phyloP scores from a whole-genome alignment of 176 grass and related monocot species.

The Metroxylon sagu region DNA sequence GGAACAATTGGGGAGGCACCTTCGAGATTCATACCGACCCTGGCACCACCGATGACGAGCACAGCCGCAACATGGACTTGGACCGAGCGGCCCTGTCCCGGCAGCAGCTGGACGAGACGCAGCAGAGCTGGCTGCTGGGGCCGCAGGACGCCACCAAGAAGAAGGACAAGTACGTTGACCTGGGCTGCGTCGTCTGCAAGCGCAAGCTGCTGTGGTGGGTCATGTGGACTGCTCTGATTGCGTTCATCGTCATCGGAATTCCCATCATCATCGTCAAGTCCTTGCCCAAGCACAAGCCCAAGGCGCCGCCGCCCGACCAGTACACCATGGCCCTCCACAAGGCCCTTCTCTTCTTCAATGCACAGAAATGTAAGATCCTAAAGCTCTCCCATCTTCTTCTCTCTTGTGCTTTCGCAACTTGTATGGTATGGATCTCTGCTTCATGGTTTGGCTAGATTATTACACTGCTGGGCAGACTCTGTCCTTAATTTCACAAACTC shows the following conservation, averaged over 20 bases:
- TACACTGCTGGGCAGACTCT: too few species aligned
- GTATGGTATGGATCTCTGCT: too few species aligned
- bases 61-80: slow-evolving; percentile 76
- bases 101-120: slow-evolving; percentile 87
- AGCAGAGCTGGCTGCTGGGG: slow-evolving; percentile 90
- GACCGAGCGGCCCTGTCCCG: slow-evolving; percentile 61
- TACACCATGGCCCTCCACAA: slow-evolving; percentile 85
- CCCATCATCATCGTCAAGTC: slow-evolving; percentile 86
- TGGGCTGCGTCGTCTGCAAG: slow-evolving; percentile 82
- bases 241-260: slow-evolving; percentile 73
- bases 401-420: neutral
- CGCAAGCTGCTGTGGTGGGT: slow-evolving; percentile 71
- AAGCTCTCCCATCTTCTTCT: neutral
- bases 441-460: too few species aligned
- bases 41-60: slow-evolving; percentile 50
- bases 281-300: slow-evolving; percentile 72
- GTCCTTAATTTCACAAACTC: too few species aligned
- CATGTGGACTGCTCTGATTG: slow-evolving; percentile 36
- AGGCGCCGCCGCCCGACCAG: slow-evolving; percentile 43
- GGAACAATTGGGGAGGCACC: slow-evolving; percentile 85
- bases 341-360: slow-evolving; percentile 95
- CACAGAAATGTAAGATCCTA: slow-evolving; percentile 64
- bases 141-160: slow-evolving; percentile 62
- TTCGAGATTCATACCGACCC: slow-evolving; percentile 62
- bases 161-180: slow-evolving; percentile 95